Conservation (phyloP, 345 rosid genomes). For the Laguncularia racemosa region DNA sequence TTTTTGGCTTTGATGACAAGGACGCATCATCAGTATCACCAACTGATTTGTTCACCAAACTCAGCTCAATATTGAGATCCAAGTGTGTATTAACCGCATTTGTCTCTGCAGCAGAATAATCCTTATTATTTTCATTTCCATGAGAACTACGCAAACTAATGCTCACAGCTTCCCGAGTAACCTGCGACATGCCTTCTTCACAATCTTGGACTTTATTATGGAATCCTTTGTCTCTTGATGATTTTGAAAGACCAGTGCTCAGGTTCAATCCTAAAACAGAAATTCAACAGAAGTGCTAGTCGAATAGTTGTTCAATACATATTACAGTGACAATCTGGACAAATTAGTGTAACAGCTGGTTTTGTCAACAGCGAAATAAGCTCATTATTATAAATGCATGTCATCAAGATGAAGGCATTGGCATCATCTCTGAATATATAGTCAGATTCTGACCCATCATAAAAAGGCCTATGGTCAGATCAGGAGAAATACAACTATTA, state of each 20-base stretch:
- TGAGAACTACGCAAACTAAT: slow-evolving; percentile 17
- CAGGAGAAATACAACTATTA: no score
- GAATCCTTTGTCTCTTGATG: slow-evolving; percentile 15
- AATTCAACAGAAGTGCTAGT: no score
- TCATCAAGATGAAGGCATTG: no score
- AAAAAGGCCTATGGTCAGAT: no score
- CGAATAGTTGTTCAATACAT: no score
- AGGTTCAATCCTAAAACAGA: no score
- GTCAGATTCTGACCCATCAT: no score
- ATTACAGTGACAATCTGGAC: no score
- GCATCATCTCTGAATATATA: no score
- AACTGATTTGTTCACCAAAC: slow-evolving; percentile 8
- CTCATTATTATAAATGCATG: no score
- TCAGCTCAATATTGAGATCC: slow-evolving; percentile 33
- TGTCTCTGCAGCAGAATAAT: slow-evolving; percentile 4
- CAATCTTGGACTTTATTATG: slow-evolving; percentile 11
- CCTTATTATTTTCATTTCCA: slow-evolving; percentile 15
- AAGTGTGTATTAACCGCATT: slow-evolving; percentile 16
- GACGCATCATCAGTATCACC: slow-evolving; percentile 15
- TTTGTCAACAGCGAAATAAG: no score
- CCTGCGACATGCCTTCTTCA: slow-evolving; percentile 30
- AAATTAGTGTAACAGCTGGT: no score
- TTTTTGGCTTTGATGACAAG: slow-evolving; percentile 15
- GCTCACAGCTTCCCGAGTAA: slow-evolving; percentile 22
- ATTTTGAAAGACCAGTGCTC: slow-evolving; percentile 16